These are phyloP conservation scores for Candida odintsovae DNA, from an alignment of 805 yeast species.

Conservation along the genomic window DNA sequence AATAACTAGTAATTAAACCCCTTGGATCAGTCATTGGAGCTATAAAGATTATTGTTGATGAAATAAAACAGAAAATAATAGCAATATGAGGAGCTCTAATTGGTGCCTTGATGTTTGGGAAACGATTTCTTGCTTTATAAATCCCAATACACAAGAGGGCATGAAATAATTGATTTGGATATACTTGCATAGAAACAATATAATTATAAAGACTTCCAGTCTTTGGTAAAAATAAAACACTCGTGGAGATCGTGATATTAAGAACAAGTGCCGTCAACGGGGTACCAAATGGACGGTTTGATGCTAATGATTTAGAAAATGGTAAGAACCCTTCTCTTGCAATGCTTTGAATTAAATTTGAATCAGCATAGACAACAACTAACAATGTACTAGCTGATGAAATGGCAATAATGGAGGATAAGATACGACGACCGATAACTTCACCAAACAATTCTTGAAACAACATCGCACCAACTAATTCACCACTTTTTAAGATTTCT, in stretches of 20 bases:
- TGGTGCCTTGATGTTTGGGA: constrained; percentile 41
- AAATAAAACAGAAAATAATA: constrained; percentile 9
- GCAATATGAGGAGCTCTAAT: constrained; percentile 39
- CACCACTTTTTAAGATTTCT: constrained; percentile 47
- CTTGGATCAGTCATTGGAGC: constrained; percentile 11
- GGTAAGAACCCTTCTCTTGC: constrained; percentile 58
- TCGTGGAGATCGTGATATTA: constrained; percentile 26
- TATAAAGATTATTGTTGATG: constrained; percentile 5
- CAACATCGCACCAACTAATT: constrained; percentile 47
- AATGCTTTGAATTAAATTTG: constrained; percentile 53
- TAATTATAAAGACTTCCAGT: constrained; percentile 32
- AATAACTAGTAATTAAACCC: constrained; percentile 7
- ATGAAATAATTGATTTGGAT: constrained; percentile 41
- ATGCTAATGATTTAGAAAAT: constrained; percentile 42
- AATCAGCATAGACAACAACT: constrained; percentile 50
- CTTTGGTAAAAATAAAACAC: constrained; percentile 27
- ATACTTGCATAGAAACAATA: constrained; percentile 38
- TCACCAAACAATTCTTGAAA: constrained; percentile 50
- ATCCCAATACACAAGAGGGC: constrained; percentile 51
- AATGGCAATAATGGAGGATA: constrained; percentile 49
- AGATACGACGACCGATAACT: constrained; percentile 40
- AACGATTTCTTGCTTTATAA: constrained; percentile 42
- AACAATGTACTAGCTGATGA: constrained; percentile 55
- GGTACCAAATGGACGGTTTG: constrained; percentile 50
- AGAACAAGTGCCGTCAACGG: constrained; percentile 43